Percentiles rank a stretch among this genome's conserved stretches.
Evolutionary conservation across 257 asterid genomes (phyloP).

Genomic region (Nicotiana sylvestris): DNA sequence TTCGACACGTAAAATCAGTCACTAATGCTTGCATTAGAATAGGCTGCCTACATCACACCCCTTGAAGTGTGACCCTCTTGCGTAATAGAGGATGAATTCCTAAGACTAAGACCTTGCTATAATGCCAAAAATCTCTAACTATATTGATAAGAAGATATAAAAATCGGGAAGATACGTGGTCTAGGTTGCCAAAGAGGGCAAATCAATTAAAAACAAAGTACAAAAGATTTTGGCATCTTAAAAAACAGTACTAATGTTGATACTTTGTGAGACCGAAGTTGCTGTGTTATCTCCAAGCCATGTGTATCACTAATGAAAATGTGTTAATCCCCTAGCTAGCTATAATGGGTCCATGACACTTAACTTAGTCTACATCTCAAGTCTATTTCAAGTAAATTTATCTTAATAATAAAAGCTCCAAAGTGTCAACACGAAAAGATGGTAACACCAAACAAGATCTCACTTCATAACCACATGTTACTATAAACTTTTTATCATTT

Average conservation of each 20-base stretch:
- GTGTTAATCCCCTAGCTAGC: constrained; percentile 25
- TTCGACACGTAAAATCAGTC: too few relatives aligned
- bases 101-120: not conserved
- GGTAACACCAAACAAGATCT: constrained; percentile 26
- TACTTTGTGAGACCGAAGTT: constrained; percentile 30
- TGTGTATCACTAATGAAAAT: constrained; percentile 14
- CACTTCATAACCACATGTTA: constrained; percentile 32
- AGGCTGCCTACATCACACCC: too few relatives aligned
- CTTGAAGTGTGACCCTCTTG: too few relatives aligned
- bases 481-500: constrained; percentile 20
- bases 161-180: not conserved
- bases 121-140: not conserved
- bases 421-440: constrained; percentile 6
- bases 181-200: constrained; percentile 5
- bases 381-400: constrained; percentile 22
- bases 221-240: not conserved
- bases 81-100: not conserved
- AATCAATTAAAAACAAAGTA: constrained; percentile 16
- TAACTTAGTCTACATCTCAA: constrained; percentile 37
- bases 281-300: constrained; percentile 18
- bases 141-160: not conserved
- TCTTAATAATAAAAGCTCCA: not conserved
- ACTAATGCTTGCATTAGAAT: too few relatives aligned
- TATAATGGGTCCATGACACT: constrained; percentile 38
- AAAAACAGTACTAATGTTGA: constrained; percentile 13